These are phyloP conservation scores for Chrysanthemum lavandulifolium DNA, from an alignment of 129 eudicot species.

Conservation along the genomic window DNA sequence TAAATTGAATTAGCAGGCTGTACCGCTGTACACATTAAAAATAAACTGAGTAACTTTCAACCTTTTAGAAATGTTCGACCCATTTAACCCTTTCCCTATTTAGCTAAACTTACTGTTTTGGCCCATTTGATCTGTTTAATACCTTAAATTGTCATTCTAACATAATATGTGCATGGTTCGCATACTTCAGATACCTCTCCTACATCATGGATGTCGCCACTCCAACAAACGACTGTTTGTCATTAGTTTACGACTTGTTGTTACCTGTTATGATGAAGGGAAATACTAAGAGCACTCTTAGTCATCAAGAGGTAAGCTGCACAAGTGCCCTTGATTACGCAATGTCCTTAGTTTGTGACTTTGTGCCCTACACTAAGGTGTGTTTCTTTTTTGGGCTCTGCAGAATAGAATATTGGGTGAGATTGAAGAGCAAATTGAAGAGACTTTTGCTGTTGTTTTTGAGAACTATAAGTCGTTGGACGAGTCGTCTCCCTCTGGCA, in stretches of 20 bases:
- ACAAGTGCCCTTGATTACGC: constrained; percentile 6
- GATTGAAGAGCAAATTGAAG: constrained; percentile 70
- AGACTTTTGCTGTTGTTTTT: constrained; percentile 60
- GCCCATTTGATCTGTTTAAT: background rate
- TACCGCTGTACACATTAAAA: too few relatives aligned
- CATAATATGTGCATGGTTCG: constrained; percentile 11
- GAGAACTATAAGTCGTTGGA: constrained; percentile 80
- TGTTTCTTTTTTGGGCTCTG: constrained; percentile 15
- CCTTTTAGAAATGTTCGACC: too few relatives aligned
- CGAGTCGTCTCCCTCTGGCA: constrained; percentile 64
- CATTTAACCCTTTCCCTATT: too few relatives aligned
- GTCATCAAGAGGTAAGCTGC: constrained; percentile 83
- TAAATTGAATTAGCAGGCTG: too few relatives aligned
- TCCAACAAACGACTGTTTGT: constrained; percentile 77
- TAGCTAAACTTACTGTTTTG: background rate
- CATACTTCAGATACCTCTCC: constrained; percentile 59
- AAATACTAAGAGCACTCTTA: constrained; percentile 49
- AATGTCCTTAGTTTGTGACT: background rate
- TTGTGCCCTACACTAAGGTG: constrained; percentile 9
- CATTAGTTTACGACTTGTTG: constrained; percentile 59
- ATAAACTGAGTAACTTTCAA: too few relatives aligned
- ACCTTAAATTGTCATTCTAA: background rate
- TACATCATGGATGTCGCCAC: constrained; percentile 91
- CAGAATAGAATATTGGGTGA: constrained; percentile 85
- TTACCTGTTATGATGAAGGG: constrained; percentile 75